Percentiles rank a stretch among this genome's conserved stretches.
phyloP scores from a whole-genome alignment of 2,329 filamentous ascomycete species.

The Talaromyces pinophilus region DNA sequence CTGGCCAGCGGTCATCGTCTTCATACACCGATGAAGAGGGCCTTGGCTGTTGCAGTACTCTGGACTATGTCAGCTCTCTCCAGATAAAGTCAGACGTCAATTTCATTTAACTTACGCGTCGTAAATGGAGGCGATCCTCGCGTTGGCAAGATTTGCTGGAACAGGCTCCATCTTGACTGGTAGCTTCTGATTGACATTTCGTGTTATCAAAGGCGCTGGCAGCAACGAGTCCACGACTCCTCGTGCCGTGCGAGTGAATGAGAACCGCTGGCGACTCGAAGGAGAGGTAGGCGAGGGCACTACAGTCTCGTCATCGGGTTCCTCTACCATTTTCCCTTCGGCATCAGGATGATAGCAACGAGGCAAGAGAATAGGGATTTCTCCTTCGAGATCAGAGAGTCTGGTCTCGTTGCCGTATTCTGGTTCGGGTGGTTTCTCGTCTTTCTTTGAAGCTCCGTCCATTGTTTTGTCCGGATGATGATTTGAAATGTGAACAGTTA shows the following conservation, averaged over 20 bases:
- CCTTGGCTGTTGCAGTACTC: conserved; percentile 4
- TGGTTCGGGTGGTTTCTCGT: background rate
- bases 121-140: conserved; percentile 6
- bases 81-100: background rate
- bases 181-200: conserved; percentile 7
- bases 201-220: conserved; percentile 17
- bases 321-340: conserved; percentile 1
- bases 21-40: conserved; percentile 22
- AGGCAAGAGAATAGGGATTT: conserved; percentile 16
- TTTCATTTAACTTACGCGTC: conserved; percentile 3
- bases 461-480: background rate
- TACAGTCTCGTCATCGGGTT: background rate
- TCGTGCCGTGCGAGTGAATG: conserved; percentile 16
- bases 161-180: background rate
- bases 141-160: conserved; percentile 10
- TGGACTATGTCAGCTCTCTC: background rate
- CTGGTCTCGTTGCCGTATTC: background rate
- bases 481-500: conserved; percentile 6
- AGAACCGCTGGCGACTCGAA: conserved; percentile 12
- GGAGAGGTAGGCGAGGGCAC: background rate
- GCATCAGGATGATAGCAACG: conserved; percentile 10
- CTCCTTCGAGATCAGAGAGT: conserved; percentile 3
- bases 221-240: conserved; percentile 21
- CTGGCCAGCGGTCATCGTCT: conserved; percentile 12
- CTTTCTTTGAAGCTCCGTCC: background rate